These are phyloP conservation scores for Colletotrichum higginsianum DNA, from an alignment of 2,329 filamentous ascomycete species.

Conservation along the genomic window DNA sequence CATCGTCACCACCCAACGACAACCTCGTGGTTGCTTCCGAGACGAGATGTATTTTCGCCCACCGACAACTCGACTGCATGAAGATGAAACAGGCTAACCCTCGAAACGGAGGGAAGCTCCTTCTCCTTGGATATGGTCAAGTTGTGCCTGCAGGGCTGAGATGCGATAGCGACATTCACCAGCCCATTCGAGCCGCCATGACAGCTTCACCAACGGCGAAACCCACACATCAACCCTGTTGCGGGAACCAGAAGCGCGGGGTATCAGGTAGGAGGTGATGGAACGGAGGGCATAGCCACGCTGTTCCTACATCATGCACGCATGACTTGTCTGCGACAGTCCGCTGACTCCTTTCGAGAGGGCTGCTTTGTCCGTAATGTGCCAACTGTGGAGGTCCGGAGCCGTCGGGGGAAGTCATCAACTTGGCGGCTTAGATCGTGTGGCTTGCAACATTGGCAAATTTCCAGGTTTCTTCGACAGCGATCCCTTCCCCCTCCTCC, in stretches of 20 bases:
- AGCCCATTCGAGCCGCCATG: conserved; percentile 30
- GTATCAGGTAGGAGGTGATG: conserved; percentile 27
- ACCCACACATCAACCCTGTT: conserved; percentile 13
- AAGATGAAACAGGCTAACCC: conserved; percentile 33
- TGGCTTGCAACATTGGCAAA: background rate
- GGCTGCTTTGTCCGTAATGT: background rate
- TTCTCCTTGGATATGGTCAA: conserved; percentile 5
- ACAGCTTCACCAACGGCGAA: conserved; percentile 19
- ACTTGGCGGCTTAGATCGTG: conserved; percentile 18
- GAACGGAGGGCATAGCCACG: conserved; percentile 36
- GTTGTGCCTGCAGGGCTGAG: conserved; percentile 34
- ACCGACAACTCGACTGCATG: conserved; percentile 23
- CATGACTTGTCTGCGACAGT: conserved; percentile 14
- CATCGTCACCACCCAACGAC: conserved; percentile 1
- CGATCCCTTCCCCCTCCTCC: background rate
- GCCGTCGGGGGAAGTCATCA: conserved; percentile 15
- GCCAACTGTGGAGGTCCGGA: conserved; percentile 19
- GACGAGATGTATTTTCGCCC: conserved; percentile 17
- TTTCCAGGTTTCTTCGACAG: conserved; percentile 3
- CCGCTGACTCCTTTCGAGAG: conserved; percentile 5
- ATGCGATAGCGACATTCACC: conserved; percentile 13
- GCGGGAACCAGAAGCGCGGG: conserved; percentile 21
- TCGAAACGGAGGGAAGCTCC: conserved; percentile 19
- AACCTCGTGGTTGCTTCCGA: background rate
- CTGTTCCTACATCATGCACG: conserved; percentile 14